phyloP scores from a whole-genome alignment of 179 eudicot genomes.

The Actinidia arguta region DNA sequence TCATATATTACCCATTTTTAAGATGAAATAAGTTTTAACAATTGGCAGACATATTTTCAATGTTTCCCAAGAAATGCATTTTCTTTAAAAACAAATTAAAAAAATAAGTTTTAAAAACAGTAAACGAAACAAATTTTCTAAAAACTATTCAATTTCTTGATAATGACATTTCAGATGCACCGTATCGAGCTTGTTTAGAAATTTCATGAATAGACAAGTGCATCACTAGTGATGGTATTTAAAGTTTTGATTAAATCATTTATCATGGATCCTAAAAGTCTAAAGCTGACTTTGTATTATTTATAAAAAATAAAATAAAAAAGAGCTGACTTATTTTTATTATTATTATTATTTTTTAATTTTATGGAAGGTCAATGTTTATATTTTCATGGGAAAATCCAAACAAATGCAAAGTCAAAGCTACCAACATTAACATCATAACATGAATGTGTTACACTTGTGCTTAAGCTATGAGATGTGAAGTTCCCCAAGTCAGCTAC shows the following conservation, averaged over 20 bases:
- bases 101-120: no score
- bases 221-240: constrained; percentile 7
- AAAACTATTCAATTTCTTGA: no score
- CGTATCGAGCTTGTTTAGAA: no score
- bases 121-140: no score
- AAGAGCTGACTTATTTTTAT: no score
- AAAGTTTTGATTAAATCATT: not conserved
- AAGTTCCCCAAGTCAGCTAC: constrained; percentile 7
- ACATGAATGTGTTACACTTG: constrained; percentile 1
- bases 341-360: not conserved
- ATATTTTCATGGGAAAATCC: not conserved
- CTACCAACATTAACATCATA: not conserved
- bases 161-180: no score
- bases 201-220: not conserved
- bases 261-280: not conserved
- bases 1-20: no score
- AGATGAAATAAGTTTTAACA: no score
- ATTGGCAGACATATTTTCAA: no score
- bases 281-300: not conserved
- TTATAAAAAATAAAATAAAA: no score
- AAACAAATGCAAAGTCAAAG: not conserved
- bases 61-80: no score
- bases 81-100: no score
- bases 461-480: not conserved
- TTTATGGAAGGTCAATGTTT: not conserved